phyloP scores from a whole-genome alignment of 352 stramenopile species.

The Pythium phragmitis region DNA sequence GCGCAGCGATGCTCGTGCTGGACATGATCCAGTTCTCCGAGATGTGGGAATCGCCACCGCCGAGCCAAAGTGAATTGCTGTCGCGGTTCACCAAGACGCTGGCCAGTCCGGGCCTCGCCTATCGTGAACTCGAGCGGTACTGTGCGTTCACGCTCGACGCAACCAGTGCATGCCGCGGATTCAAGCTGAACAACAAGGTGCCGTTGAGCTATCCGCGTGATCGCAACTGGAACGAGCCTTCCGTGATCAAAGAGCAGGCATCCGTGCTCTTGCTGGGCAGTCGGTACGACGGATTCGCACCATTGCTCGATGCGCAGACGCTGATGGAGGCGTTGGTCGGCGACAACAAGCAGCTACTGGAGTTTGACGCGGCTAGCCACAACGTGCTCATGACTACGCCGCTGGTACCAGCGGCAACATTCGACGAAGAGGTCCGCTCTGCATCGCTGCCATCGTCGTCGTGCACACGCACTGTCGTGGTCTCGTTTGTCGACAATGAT shows the following conservation, averaged over 20 bases:
- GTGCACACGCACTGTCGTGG: conserved; percentile 51
- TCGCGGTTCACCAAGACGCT: conserved; percentile 43
- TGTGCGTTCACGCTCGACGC: conserved; percentile 59
- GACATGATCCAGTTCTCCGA: conserved; percentile 73
- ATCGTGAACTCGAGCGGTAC: conserved; percentile 48
- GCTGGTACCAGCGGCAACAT: background rate
- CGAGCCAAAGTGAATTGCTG: conserved; percentile 40
- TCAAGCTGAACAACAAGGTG: background rate
- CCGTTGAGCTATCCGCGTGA: conserved; percentile 42
- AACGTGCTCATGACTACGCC: conserved; percentile 38
- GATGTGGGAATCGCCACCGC: conserved; percentile 63
- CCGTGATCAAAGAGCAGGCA: conserved; percentile 32
- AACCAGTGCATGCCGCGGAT: conserved; percentile 36
- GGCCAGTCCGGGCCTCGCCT: conserved; percentile 46
- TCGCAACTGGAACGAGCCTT: conserved; percentile 30
- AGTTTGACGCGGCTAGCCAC: conserved; percentile 39
- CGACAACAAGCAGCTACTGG: conserved; percentile 46
- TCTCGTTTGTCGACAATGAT: conserved; percentile 48
- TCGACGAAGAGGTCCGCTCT: background rate
- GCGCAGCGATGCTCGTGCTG: conserved; percentile 43
- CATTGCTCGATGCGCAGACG: conserved; percentile 40
- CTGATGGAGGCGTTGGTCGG: conserved; percentile 40
- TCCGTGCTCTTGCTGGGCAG: conserved; percentile 61
- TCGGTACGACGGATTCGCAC: conserved; percentile 42
- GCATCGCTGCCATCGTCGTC: conserved; percentile 30